These are phyloP conservation scores for Oryza brachyantha DNA, from an alignment of 176 grass and related monocot genomes.

Conservation along the genomic window DNA sequence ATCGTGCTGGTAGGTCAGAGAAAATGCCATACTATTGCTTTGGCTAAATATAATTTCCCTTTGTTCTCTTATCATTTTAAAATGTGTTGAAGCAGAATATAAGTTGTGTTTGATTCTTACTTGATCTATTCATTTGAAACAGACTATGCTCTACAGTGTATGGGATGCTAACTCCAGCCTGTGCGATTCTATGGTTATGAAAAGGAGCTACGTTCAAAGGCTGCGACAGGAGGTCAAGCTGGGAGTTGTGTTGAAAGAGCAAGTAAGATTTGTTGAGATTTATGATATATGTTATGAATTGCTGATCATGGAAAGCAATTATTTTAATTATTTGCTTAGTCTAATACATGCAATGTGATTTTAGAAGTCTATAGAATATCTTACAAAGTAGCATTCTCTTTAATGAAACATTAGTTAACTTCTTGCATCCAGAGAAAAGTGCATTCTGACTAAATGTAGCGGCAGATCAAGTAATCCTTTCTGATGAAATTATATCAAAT, in stretches of 20 bases:
- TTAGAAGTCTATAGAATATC: not conserved
- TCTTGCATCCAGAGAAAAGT: not conserved
- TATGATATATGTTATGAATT: constrained; percentile 23
- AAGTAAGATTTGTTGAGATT: constrained; percentile 59
- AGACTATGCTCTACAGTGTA: constrained; percentile 72
- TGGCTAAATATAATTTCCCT: constrained; percentile 7
- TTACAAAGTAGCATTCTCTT: constrained; percentile 18
- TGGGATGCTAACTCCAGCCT: constrained; percentile 60
- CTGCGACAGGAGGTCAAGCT: constrained; percentile 68
- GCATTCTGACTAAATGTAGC: not conserved
- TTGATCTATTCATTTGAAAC: constrained; percentile 54
- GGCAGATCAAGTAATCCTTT: not conserved
- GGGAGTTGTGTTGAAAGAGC: constrained; percentile 57
- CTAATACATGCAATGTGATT: not conserved
- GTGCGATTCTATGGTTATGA: constrained; percentile 62
- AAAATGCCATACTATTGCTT: not conserved
- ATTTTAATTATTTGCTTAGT: not conserved
- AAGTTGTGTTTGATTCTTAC: constrained; percentile 30
- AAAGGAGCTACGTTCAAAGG: constrained; percentile 61
- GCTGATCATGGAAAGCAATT: not conserved
- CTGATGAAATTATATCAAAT: not conserved
- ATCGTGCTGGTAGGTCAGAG: not conserved
- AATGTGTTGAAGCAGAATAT: constrained; percentile 8
- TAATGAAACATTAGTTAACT: constrained; percentile 10
- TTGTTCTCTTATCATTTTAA: constrained; percentile 14